Conservation (phyloP, 352 stramenopile species). For the Globisporangium okanoganense region DNA sequence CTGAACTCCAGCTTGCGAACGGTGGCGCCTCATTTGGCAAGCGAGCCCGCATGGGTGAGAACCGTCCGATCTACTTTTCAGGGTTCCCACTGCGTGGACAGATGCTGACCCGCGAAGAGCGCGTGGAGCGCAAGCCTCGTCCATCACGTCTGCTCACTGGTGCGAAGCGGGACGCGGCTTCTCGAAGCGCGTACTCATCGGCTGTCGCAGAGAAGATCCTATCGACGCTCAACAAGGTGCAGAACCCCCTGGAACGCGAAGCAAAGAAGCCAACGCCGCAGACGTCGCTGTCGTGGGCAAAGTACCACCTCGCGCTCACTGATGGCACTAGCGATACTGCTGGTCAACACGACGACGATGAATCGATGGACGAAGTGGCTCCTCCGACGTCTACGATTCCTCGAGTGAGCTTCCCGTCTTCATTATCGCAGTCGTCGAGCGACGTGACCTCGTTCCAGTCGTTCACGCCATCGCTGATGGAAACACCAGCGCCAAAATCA, state of each 20-base stretch:
- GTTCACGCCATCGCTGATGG: constrained; percentile 1
- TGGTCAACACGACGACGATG: constrained; percentile 15
- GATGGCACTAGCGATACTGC: constrained; percentile 22
- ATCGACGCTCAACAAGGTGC: constrained; percentile 75
- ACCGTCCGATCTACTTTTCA: constrained; percentile 35
- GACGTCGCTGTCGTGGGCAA: constrained; percentile 81
- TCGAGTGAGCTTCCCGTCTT: constrained; percentile 29
- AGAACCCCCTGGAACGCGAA: constrained; percentile 73
- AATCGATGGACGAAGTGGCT: constrained; percentile 29
- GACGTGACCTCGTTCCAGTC: neutral
- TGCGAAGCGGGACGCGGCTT: constrained; percentile 44
- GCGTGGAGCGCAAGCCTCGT: constrained; percentile 47
- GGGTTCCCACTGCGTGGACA: constrained; percentile 27
- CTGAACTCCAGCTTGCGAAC: constrained; percentile 18
- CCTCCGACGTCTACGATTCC: constrained; percentile 58
- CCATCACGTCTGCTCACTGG: constrained; percentile 76
- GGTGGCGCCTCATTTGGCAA: constrained; percentile 40
- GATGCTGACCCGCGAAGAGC: constrained; percentile 46
- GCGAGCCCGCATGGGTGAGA: constrained; percentile 36
- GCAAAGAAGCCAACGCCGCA: constrained; percentile 69
- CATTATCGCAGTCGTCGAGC: constrained; percentile 4
- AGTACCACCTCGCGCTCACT: constrained; percentile 69
- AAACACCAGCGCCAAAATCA: constrained; percentile 16
- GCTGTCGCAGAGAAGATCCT: constrained; percentile 78
- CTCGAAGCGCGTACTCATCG: constrained; percentile 68